Conservation (phyloP, 2,329 filamentous ascomycete species). For the Claviceps sp. region DNA sequence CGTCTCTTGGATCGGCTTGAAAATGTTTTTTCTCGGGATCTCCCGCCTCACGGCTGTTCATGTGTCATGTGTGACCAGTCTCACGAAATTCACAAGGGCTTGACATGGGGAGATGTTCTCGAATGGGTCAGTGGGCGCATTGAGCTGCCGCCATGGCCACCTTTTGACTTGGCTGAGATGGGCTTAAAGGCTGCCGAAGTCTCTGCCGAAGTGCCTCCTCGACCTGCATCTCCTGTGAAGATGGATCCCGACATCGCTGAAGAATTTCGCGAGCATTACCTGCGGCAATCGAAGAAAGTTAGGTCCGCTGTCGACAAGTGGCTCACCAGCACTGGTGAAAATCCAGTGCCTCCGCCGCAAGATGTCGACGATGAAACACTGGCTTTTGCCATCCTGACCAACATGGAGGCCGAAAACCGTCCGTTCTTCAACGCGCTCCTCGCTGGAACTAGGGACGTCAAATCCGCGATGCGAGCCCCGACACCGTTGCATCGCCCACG, state of each 20-base stretch:
- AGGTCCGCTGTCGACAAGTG: conserved; percentile 83
- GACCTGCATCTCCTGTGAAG: conserved; percentile 51
- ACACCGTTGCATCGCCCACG: conserved; percentile 53
- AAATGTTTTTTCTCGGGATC: conserved; percentile 85
- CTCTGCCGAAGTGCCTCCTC: conserved; percentile 45
- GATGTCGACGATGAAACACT: conserved; percentile 92
- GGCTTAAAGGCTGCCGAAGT: conserved; percentile 45
- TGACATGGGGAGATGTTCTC: conserved; percentile 91
- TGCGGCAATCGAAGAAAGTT: conserved; percentile 84
- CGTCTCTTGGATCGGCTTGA: conserved; percentile 81
- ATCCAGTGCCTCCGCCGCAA: conserved; percentile 60
- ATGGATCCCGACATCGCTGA: conserved; percentile 90
- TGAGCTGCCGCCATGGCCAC: conserved; percentile 79
- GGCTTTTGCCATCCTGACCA: conserved; percentile 85
- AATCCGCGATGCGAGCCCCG: conserved; percentile 47
- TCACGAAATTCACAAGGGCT: conserved; percentile 51
- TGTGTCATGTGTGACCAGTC: conserved; percentile 69
- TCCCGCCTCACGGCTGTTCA: conserved; percentile 71
- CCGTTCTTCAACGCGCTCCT: conserved; percentile 74
- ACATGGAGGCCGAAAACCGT: conserved; percentile 61
- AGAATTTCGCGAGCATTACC: conserved; percentile 83
- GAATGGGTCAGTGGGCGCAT: conserved; percentile 83
- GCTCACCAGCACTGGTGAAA: conserved; percentile 68
- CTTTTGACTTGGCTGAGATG: conserved; percentile 59
- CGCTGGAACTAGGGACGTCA: conserved; percentile 43